Percentiles rank a stretch among this genome's conserved stretches.
These are phyloP conservation scores for Coniferiporia sulphurascens DNA, from an alignment of 1,284 basidiomycete species.

Conservation along the genomic window DNA sequence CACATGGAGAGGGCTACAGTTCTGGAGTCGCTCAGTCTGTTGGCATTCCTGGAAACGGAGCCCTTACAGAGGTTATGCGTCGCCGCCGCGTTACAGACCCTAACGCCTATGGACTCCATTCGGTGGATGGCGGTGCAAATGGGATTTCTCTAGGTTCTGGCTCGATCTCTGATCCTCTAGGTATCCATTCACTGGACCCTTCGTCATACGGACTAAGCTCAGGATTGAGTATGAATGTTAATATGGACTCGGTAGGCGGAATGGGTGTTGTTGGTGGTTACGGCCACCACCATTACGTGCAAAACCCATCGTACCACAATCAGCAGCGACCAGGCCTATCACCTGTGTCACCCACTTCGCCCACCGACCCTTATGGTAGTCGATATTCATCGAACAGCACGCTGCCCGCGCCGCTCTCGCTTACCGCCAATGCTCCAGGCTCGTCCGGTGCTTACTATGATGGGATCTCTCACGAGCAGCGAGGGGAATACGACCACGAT, in stretches of 20 bases:
- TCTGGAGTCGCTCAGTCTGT: not conserved
- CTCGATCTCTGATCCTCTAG: conserved; percentile 6
- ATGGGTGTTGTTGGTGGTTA: conserved; percentile 8
- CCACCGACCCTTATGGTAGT: not conserved
- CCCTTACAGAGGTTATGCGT: conserved; percentile 12
- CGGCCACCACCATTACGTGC: conserved; percentile 9
- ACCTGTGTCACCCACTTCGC: conserved; percentile 7
- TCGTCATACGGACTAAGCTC: conserved; percentile 7
- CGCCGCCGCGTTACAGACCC: conserved; percentile 12
- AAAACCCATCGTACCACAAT: conserved; percentile 1
- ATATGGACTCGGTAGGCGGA: conserved; percentile 5
- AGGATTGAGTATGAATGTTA: conserved; percentile 8
- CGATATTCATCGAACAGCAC: conserved; percentile 2
- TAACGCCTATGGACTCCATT: conserved; percentile 2
- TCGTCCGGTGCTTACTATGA: not conserved
- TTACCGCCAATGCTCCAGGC: not conserved
- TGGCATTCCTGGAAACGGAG: not conserved
- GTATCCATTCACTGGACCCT: conserved; percentile 4
- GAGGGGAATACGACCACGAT: not conserved
- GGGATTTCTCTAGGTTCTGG: not conserved
- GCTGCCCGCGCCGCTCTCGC: not conserved
- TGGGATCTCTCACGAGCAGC: not conserved
- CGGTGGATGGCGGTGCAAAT: conserved; percentile 1
- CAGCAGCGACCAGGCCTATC: conserved; percentile 6
- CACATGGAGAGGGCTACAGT: not conserved